Conservation (phyloP, 192 early-diverging fungal genomes). For the Umbelopsis sp. region DNA sequence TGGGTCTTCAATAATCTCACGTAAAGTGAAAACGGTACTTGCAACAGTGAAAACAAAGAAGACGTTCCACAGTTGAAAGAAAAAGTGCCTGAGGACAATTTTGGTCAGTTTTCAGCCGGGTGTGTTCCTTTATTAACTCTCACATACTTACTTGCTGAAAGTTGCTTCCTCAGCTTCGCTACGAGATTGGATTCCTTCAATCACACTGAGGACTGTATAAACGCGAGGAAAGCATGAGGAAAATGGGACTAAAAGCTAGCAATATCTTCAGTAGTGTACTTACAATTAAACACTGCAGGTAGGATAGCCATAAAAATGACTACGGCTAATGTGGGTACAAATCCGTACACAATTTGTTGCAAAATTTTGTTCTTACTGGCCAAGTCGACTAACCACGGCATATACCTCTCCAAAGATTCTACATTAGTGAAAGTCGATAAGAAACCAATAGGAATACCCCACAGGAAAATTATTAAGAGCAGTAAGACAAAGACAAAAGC, state of each 20-base stretch:
- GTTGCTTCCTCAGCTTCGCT: conserved; percentile 44
- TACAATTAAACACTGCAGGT: conserved; percentile 68
- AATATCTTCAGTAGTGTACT: not conserved
- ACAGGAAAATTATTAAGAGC: conserved; percentile 72
- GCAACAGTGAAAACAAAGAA: conserved; percentile 76
- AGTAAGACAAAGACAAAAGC: conserved; percentile 56
- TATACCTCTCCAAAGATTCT: conserved; percentile 56
- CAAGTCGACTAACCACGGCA: conserved; percentile 58
- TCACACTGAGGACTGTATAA: conserved; percentile 37
- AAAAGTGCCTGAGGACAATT: conserved; percentile 61
- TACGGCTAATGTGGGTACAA: conserved; percentile 75
- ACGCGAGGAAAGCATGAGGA: not conserved
- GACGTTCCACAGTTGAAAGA: conserved; percentile 76
- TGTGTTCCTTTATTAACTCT: not conserved
- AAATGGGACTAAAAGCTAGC: not conserved
- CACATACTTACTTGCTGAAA: conserved; percentile 37
- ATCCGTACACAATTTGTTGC: conserved; percentile 63
- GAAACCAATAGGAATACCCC: conserved; percentile 70
- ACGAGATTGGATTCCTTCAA: conserved; percentile 49
- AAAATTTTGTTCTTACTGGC: conserved; percentile 53
- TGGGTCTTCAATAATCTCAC: conserved; percentile 65
- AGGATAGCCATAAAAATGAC: conserved; percentile 67
- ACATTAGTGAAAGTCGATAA: conserved; percentile 69
- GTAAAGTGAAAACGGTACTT: conserved; percentile 62
- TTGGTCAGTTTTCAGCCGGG: not conserved